Conservation (phyloP, 1,139 yeast genomes). For the Kodamaea fungicola region DNA sequence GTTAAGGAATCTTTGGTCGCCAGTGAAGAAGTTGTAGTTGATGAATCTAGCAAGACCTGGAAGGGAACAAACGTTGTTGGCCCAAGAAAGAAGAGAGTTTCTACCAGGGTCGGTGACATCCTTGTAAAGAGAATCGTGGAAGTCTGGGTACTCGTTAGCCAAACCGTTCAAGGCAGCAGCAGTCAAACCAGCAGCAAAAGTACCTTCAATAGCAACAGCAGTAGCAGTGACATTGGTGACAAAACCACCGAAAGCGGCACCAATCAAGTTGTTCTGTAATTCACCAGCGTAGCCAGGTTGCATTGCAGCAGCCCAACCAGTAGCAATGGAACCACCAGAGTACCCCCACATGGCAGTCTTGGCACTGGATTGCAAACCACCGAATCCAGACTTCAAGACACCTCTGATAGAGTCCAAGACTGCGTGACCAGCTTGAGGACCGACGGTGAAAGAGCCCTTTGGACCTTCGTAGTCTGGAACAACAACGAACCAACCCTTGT, state of each 20-base stretch:
- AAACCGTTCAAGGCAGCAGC: constrained; percentile 26
- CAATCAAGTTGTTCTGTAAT: constrained; percentile 10
- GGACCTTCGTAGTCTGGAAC: constrained; percentile 36
- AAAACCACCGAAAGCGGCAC: constrained; percentile 15
- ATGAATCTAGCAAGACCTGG: constrained; percentile 9
- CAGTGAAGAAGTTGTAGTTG: constrained; percentile 14
- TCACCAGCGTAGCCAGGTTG: constrained; percentile 18
- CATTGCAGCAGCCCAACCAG: constrained; percentile 16
- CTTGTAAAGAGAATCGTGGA: background rate
- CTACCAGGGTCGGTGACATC: background rate
- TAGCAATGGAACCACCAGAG: constrained; percentile 17
- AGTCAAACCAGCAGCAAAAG: constrained; percentile 22
- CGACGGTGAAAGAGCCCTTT: constrained; percentile 26
- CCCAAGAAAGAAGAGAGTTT: background rate
- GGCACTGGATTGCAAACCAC: constrained; percentile 21
- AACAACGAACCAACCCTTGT: constrained; percentile 30
- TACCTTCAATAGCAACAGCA: constrained; percentile 22
- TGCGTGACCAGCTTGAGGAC: constrained; percentile 25
- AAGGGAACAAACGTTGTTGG: constrained; percentile 4
- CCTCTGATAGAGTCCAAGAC: constrained; percentile 27
- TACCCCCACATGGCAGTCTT: constrained; percentile 29
- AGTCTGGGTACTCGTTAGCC: constrained; percentile 21
- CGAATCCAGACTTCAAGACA: constrained; percentile 17
- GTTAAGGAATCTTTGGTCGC: constrained; percentile 12
- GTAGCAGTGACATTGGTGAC: constrained; percentile 16